Conservation (phyloP, 2,329 filamentous ascomycete genomes). For the Sclerotinia nivalis region DNA sequence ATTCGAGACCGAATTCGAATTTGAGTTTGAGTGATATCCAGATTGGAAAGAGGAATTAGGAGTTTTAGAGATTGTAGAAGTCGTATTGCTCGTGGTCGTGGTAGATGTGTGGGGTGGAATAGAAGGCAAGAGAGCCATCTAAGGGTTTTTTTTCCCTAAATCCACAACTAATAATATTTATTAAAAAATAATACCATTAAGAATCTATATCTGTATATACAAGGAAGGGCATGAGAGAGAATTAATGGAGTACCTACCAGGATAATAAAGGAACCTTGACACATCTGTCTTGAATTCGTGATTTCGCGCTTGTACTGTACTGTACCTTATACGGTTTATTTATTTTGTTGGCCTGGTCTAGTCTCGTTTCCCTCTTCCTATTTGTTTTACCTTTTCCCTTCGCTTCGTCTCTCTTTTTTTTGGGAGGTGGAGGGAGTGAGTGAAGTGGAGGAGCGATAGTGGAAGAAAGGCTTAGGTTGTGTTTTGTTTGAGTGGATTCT, state of each 20-base stretch:
- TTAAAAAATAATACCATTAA: neutral
- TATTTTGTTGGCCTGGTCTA: neutral
- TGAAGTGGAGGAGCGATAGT: neutral
- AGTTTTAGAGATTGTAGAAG: conserved; percentile 9
- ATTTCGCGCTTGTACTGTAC: neutral
- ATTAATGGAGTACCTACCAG: conserved; percentile 15
- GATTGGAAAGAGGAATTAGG: conserved; percentile 12
- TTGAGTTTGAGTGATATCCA: neutral
- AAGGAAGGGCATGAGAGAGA: conserved; percentile 12
- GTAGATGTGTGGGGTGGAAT: conserved; percentile 20
- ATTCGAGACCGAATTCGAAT: conserved; percentile 5
- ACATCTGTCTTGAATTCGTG: conserved; percentile 17
- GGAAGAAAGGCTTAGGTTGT: neutral
- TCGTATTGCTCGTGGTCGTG: conserved; percentile 10
- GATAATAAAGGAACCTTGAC: conserved; percentile 7
- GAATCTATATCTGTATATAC: neutral
- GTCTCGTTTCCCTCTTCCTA: neutral
- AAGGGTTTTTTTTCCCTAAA: conserved; percentile 14
- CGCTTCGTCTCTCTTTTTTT: neutral
- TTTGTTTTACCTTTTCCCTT: neutral
- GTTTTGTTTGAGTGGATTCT: conserved; percentile 3
- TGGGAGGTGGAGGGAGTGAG: neutral
- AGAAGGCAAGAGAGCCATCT: conserved; percentile 27
- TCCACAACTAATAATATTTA: neutral
- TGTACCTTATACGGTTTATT: neutral